Base-by-base conservation (phyloP, 768 basidiomycete genomes). In the Harrya chromipes region DNA sequence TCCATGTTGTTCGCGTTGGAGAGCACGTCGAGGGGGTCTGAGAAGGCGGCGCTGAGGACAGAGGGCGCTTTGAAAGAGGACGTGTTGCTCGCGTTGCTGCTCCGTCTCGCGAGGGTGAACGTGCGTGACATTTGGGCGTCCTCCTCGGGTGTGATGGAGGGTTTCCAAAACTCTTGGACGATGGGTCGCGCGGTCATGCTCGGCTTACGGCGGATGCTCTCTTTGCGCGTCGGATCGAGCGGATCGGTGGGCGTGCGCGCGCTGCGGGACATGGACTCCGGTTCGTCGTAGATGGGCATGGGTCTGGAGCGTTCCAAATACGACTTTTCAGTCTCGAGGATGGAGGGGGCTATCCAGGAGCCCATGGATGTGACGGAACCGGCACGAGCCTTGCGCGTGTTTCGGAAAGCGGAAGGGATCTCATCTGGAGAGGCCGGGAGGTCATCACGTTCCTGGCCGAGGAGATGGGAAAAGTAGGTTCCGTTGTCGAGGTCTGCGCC, bases 21-120 rank as follows among this genome's bases (percentile, higher is more conserved):
- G 23, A 47, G 50, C 37, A 36, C 58, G 21, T 62, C 59, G 42
- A 57, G 60, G 8, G 60, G 58, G 43, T 60, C 56, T 2, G 59
- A 19, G 51, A 79, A 71, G 13, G 69, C 62, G 46, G 75, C 72
- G 16, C 70, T 69, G 41, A 73, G 72, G 21, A 70, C 55, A 13
- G 72, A 71, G 1, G 74, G 62, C 2, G 74, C 67, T 12, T 77
- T 76, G 43, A 71, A 70, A 10, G 76, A 73, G 10, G 78, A 78
- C n/a, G 71, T 70, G 19, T 72, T 73, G 52, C 81, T 80, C 12
- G 79, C 71, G 6, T 67, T 74, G 52, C 80, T 82, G 37, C 74
- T 72, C 10, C 74, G 71, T 47, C 76, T 64, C 1, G 74, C 74
- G 21, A 80, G 65, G 12, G 67, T 63, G 49, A 71, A 71, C 4